A percentile compares a stretch with the other conserved stretches of the same genome.
phyloP scores from a whole-genome alignment of 2,329 filamentous ascomycete species.

The Akanthomyces lecanii region DNA sequence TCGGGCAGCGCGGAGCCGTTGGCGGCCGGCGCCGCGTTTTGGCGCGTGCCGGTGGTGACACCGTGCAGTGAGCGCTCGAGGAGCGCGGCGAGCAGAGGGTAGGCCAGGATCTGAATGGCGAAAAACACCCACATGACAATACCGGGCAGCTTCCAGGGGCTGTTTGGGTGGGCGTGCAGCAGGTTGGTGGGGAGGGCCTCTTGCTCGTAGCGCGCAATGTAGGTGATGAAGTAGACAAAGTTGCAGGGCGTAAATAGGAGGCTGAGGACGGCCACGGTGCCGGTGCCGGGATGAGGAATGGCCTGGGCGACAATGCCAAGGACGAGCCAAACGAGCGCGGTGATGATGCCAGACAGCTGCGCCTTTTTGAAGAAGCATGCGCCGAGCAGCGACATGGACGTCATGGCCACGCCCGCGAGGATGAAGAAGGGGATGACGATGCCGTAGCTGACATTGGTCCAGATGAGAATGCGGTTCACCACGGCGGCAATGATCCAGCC shows the following conservation, averaged over 20 bases:
- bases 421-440: conserved; percentile 69
- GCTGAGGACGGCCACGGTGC: conserved; percentile 60
- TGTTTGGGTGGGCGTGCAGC: conserved; percentile 53
- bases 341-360: conserved; percentile 73
- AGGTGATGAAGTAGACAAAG: conserved; percentile 70
- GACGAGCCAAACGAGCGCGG: conserved; percentile 65
- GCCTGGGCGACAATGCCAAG: conserved; percentile 75
- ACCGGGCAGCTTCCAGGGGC: conserved; percentile 61
- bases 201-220: conserved; percentile 67
- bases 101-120: conserved; percentile 64
- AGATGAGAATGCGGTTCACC: conserved; percentile 23
- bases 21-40: conserved; percentile 31
- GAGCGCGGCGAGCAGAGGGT: conserved; percentile 65
- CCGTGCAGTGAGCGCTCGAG: conserved; percentile 55
- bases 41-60: conserved; percentile 56
- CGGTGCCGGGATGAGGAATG: conserved; percentile 55
- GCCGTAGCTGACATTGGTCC: conserved; percentile 47
- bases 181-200: conserved; percentile 57
- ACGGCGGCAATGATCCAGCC: conserved; percentile 39
- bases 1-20: conserved; percentile 28
- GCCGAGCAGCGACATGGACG: conserved; percentile 71
- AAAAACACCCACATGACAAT: conserved; percentile 72
- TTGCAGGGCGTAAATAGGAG: conserved; percentile 81
- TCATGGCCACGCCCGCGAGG: conserved; percentile 65
- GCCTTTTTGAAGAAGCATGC: conserved; percentile 76